Evolutionary conservation across 441 rosid species (phyloP), one percentile per base, ranked within the genome.

Genomic region (Lepidium campestre): DNA sequence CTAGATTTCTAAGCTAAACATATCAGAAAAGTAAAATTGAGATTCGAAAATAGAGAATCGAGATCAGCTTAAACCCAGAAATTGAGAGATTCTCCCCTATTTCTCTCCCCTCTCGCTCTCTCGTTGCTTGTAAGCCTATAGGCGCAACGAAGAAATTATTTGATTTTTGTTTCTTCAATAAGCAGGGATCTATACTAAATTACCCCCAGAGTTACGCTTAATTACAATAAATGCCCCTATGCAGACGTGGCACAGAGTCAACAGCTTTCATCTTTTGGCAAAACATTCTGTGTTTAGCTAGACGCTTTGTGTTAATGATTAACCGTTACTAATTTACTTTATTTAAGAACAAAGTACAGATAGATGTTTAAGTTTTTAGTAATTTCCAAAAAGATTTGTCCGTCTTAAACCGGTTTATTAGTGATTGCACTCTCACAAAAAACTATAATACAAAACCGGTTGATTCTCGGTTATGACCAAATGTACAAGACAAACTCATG

Each of bases 51-150:
- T 52, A 55, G 70, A 57, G 29, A 60, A 61, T 47, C 40, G 47
- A 74, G 74, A 68, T 56, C 56, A 68, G 74, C 70, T 68, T 74
- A 68, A 74, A 62, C 77, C 77, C 77, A 74, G 74, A 67, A 56
- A 47, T 40, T 56, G 42, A 74, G 56, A 74, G 70, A 74, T 60
- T 56, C 60, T 50, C 39, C 15, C 5, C 36, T 15, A 2, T 25
- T 2, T 15, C 15, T 41, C 48, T 57, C 53, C 53, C 0, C 58
- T 22, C 59, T 22, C 60, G 9, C 65, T 35, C 63, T 58, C 46
- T 53, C 63, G 57, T 58, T 54, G 65, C 65, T 39, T 73, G 57
- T 64, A 68, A 60, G 37, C 62, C 62, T 58, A 35, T 56, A 61
- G 69, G 63, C 58, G 57, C 70, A 72, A 35, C 59, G 23, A 2